A percentile compares a stretch with the other conserved stretches of the same genome.
These are phyloP conservation scores for Trichomonas tenax DNA, from an alignment of 208 protist genomes.

Conservation along the genomic window DNA sequence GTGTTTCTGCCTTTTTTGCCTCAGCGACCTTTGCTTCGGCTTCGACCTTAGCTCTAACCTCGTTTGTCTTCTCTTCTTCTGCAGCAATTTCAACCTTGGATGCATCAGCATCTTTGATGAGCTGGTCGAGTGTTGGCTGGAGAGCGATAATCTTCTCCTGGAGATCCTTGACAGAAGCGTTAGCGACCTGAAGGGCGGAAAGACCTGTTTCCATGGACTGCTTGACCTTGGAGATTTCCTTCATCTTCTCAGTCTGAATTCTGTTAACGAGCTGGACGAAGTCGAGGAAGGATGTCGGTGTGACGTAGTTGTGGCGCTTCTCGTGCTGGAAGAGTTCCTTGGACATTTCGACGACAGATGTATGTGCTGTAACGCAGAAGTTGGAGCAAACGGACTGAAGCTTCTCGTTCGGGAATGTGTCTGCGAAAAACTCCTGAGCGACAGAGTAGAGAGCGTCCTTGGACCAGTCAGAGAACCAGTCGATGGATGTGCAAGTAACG, in stretches of 20 bases:
- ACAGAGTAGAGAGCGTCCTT: constrained; percentile 73
- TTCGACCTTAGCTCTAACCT: constrained; percentile 50
- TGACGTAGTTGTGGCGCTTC: constrained; percentile 86
- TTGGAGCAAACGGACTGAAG: constrained; percentile 34
- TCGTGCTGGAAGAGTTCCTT: constrained; percentile 65
- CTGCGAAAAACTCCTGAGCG: constrained; percentile 40
- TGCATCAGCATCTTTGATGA: constrained; percentile 68
- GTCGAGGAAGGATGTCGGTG: constrained; percentile 92
- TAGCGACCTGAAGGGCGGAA: constrained; percentile 68
- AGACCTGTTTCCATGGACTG: constrained; percentile 49
- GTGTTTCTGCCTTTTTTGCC: constrained; percentile 52
- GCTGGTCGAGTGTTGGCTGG: constrained; percentile 74
- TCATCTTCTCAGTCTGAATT: constrained; percentile 61
- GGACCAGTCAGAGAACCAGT: constrained; percentile 79
- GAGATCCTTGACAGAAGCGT: constrained; percentile 71
- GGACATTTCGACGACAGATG: constrained; percentile 67
- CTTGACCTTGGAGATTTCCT: constrained; percentile 47
- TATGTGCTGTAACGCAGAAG: constrained; percentile 75
- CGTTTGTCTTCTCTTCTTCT: constrained; percentile 64
- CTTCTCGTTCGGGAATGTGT: neutral
- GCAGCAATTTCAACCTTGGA: constrained; percentile 65
- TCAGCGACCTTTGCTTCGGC: constrained; percentile 53
- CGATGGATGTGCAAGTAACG: constrained; percentile 93
- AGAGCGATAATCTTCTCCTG: constrained; percentile 74
- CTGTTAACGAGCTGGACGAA: constrained; percentile 67